Percentiles rank a stretch among this genome's conserved stretches.
Conservation (phyloP, 2,329 filamentous ascomycete species). For the Pyricularia sp. region DNA sequence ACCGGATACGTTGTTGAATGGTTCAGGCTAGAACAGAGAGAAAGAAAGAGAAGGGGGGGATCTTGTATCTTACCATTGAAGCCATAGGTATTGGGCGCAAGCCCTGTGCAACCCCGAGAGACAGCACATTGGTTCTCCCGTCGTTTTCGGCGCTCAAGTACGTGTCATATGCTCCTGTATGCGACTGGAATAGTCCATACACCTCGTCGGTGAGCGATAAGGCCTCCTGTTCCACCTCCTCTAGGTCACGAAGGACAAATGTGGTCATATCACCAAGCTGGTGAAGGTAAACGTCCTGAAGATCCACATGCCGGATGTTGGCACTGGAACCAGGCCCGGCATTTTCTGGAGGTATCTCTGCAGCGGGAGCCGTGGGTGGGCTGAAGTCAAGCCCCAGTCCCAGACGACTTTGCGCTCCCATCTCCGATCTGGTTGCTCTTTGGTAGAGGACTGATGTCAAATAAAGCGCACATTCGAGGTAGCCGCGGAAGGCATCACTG, state of each 20-base stretch:
- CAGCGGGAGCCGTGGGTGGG: neutral
- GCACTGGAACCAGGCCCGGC: neutral
- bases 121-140: slow-evolving; percentile 11
- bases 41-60: too few species aligned
- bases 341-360: neutral
- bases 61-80: slow-evolving; percentile 12
- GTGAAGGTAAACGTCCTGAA: slow-evolving; percentile 10
- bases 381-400: neutral
- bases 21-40: neutral
- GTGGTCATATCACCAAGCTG: slow-evolving; percentile 17
- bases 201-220: slow-evolving; percentile 13
- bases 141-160: slow-evolving; percentile 10
- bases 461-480: slow-evolving; percentile 25
- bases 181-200: slow-evolving; percentile 13
- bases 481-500: slow-evolving; percentile 14
- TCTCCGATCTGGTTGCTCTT: slow-evolving; percentile 17
- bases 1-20: neutral
- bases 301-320: neutral
- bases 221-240: slow-evolving; percentile 14
- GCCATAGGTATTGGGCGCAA: slow-evolving; percentile 15
- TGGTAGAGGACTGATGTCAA: slow-evolving; percentile 27
- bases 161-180: neutral
- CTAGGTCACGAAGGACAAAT: slow-evolving; percentile 15
- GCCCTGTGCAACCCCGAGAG: slow-evolving; percentile 16
- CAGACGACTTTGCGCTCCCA: neutral